Conservation (phyloP, 78 protist species). For the Isochrysis galbana region DNA sequence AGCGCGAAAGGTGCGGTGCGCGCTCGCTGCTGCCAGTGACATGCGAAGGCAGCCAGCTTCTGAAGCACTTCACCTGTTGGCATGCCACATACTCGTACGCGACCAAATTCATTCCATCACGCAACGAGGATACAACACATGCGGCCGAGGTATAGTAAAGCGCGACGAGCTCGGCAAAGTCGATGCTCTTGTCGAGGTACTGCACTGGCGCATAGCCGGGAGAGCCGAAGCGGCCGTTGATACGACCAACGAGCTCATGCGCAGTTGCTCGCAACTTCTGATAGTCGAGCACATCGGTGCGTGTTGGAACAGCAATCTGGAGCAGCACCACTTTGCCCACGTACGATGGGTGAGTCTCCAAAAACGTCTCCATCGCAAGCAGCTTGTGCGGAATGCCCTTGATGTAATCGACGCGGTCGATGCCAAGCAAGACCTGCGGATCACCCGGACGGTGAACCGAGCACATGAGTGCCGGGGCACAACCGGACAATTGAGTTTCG, state of each 20-base stretch:
- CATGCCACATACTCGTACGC: constrained; percentile 84
- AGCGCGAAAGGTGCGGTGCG: no score
- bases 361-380: constrained; percentile 69
- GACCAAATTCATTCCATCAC: constrained; percentile 83
- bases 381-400: constrained; percentile 85
- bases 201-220: constrained; percentile 68
- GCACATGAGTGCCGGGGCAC: no score
- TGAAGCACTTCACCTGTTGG: no score
- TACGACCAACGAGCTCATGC: constrained; percentile 34
- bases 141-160: constrained; percentile 43
- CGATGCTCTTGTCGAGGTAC: constrained; percentile 75
- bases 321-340: constrained; percentile 42
- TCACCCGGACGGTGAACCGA: no score
- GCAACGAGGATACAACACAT: not conserved
- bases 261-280: not conserved
- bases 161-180: constrained; percentile 57
- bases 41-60: no score
- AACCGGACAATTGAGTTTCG: no score
- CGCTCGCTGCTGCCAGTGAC: no score
- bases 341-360: constrained; percentile 55
- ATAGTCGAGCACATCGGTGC: constrained; percentile 31
- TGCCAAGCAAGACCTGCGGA: constrained; percentile 62
- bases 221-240: constrained; percentile 51
- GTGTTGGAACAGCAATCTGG: constrained; percentile 57
- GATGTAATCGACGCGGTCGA: constrained; percentile 84